Evolutionary conservation across 2,329 filamentous ascomycete genomes (phyloP).

Genomic region (Phaeosphaeria sp.): DNA sequence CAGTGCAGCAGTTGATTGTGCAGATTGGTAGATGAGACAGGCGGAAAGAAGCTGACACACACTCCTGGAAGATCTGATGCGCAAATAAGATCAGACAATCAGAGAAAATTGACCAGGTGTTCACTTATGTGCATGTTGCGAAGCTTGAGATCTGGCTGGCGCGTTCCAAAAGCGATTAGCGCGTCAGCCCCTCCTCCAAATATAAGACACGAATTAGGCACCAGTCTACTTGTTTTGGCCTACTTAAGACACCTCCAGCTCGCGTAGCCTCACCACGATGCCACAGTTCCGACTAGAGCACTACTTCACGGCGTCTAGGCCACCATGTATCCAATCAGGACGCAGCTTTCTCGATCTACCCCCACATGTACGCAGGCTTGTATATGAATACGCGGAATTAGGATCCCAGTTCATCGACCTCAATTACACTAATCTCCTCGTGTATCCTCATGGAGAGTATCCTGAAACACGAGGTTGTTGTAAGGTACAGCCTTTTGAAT

Average conservation of each 20-base stretch:
- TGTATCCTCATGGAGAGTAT: constrained; percentile 3
- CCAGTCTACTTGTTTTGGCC: not conserved
- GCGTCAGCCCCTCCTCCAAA: no score
- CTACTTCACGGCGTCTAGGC: not conserved
- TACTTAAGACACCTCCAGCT: not conserved
- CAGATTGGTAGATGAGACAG: not conserved
- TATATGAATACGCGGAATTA: constrained; percentile 3
- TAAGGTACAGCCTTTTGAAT: not conserved
- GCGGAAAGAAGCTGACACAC: no score
- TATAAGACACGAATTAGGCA: not conserved
- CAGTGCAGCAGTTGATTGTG: no score
- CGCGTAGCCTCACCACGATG: not conserved
- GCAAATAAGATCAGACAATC: no score
- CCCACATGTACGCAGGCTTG: not conserved
- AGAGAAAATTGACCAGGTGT: no score
- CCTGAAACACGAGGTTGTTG: not conserved
- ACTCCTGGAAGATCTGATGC: no score
- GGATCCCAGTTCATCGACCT: not conserved
- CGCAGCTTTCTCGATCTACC: constrained; percentile 8
- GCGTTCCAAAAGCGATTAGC: not conserved
- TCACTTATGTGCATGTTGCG: no score
- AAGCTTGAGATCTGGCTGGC: not conserved
- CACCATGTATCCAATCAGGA: not conserved
- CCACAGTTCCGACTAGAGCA: constrained; percentile 2
- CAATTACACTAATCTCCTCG: constrained; percentile 4